Evolutionary conservation across 805 yeast genomes (phyloP), one percentile per base, ranked within the genome.

Genomic region (Myxozyma melibiosi): DNA sequence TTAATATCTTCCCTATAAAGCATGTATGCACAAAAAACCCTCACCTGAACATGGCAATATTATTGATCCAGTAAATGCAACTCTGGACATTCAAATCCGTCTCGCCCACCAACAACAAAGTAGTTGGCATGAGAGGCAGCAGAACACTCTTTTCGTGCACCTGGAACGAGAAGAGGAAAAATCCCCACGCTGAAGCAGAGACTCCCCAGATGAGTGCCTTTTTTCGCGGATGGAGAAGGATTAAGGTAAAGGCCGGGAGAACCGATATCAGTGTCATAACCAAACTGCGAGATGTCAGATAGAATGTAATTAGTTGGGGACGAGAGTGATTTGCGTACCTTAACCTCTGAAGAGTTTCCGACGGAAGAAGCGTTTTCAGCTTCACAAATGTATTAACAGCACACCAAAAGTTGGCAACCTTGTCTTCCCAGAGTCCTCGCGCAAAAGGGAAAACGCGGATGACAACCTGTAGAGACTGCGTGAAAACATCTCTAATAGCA

Each of bases 361-460:
- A 76, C 1, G 82, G 69, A 66, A 87, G 85, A 0, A 78, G 48
- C 3, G 72, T 66, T 62, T 81, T 83, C 67, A 89, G 85, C 70
- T 92, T 92, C 68, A 91, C 70, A 9, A 90, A 61, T 0, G 86
- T 76, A 70, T 94, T 94, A 1, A 90, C 76, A n/a, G 96, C 85
- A 71, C 98, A 91, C 99, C 99, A 94, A 67, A 94, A 86, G 69
- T 91, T 94, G 38, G 96, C 96, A 14, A 94, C 98, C 70, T 94
- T 94, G 69, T 94, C 98, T 71, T 94, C 99, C 78, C 95, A 94
- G 6, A 94, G 78, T 0, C 99, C 99, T 68, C 98, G 80, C 43
- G 84, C 81, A 64, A 94, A 92, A 0, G 99, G 99, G 71, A 94
- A 94, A 30, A 92, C 85, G 61, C 98, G 80, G 41, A 71, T 58